phyloP scores from a whole-genome alignment of 164 flowering plant genomes.

The Piper longum region DNA sequence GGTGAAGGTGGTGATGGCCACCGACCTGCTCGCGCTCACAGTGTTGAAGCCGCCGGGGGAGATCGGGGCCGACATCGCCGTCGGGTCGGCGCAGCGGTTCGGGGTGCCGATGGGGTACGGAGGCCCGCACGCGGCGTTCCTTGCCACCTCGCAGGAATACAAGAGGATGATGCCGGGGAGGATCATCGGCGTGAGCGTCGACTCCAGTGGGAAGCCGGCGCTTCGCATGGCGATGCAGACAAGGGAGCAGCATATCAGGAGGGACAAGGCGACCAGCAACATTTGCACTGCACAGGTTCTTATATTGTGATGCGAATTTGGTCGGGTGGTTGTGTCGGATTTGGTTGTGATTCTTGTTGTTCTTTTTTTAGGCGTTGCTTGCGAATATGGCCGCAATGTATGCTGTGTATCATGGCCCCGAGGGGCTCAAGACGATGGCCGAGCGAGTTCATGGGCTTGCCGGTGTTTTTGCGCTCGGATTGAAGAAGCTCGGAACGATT shows the following conservation, averaged over 20 bases:
- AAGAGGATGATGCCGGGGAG: slow-evolving; percentile 99
- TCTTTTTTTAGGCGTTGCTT: slow-evolving; percentile 60
- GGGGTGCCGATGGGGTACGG: slow-evolving; percentile 99
- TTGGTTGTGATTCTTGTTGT: slow-evolving; percentile 38
- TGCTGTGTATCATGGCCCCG: slow-evolving; percentile 96
- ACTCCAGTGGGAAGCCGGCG: slow-evolving; percentile 85
- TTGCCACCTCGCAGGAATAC: slow-evolving; percentile 95
- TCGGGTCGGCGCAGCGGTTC: slow-evolving; percentile 92
- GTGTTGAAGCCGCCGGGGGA: slow-evolving; percentile 97
- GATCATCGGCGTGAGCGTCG: slow-evolving; percentile 91
- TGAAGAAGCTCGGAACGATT: slow-evolving; percentile 70
- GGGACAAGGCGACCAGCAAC: slow-evolving; percentile 98
- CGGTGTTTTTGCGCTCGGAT: slow-evolving; percentile 56
- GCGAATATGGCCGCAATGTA: slow-evolving; percentile 99
- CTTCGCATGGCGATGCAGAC: slow-evolving; percentile 99
- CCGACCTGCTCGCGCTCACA: slow-evolving; percentile 80
- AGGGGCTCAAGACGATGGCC: slow-evolving; percentile 73
- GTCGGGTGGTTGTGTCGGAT: not conserved
- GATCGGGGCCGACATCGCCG: slow-evolving; percentile 82
- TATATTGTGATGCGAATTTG: not conserved
- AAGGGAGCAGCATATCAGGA: slow-evolving; percentile 89
- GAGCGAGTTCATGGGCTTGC: slow-evolving; percentile 91
- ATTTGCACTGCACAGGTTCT: slow-evolving; percentile 94
- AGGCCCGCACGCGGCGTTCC: slow-evolving; percentile 96
- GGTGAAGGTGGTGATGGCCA: slow-evolving; percentile 94